A percentile compares a stretch with the other conserved stretches of the same genome.
These are phyloP conservation scores for Pinus tabuliformis DNA, from an alignment of 75 land plant genomes.

Conservation along the genomic window DNA sequence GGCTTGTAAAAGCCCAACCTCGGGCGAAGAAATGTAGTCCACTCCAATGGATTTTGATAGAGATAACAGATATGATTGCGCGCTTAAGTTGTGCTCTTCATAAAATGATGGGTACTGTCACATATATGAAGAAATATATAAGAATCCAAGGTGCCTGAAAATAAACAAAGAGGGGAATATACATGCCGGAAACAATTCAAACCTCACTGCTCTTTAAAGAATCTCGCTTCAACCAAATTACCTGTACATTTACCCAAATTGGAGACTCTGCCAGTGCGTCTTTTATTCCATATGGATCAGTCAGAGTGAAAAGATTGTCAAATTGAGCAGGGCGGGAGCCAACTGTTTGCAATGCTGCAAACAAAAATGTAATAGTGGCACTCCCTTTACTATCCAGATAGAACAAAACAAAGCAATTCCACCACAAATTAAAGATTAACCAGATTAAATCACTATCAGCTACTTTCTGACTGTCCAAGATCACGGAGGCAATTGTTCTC, in stretches of 20 bases:
- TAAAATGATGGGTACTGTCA: constrained; percentile 71
- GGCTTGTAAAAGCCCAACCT: constrained; percentile 67
- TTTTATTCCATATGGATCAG: constrained; percentile 20
- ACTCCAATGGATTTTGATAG: background rate
- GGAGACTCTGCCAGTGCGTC: background rate
- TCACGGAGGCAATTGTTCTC: too few relatives aligned
- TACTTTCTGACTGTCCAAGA: too few relatives aligned
- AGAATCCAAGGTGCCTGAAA: background rate
- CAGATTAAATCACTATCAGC: too few relatives aligned
- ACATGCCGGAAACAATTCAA: background rate
- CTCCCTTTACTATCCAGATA: background rate
- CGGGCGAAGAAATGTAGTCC: constrained; percentile 72
- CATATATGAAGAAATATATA: background rate
- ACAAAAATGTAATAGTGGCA: background rate
- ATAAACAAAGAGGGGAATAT: background rate
- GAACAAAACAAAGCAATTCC: background rate
- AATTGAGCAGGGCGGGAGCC: constrained; percentile 27
- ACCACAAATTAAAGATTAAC: background rate
- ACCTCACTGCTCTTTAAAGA: background rate
- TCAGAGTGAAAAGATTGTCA: constrained; percentile 17
- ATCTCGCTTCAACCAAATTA: background rate
- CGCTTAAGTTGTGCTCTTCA: constrained; percentile 41
- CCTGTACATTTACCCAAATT: constrained; percentile 59
- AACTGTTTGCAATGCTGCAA: constrained; percentile 39
- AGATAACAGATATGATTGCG: constrained; percentile 8